Conservation (phyloP, 2,329 filamentous ascomycete species). For the Aspergillus fumigatiaffinis region DNA sequence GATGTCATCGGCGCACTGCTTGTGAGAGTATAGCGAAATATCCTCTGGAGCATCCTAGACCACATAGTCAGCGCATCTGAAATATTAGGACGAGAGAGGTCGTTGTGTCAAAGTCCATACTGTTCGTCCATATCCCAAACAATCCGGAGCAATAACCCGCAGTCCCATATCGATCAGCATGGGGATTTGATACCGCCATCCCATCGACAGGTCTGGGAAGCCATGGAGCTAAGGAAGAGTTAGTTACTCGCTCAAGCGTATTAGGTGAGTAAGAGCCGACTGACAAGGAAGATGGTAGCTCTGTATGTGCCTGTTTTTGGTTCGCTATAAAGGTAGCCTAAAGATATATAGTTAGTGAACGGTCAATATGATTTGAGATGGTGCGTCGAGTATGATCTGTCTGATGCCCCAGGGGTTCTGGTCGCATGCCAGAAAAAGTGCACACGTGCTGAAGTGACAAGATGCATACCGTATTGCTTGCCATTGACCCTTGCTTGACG, state of each 20-base stretch:
- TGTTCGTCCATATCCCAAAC: conserved; percentile 80
- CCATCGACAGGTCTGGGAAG: conserved; percentile 77
- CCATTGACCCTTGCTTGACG: conserved; percentile 63
- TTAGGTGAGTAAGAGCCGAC: background rate
- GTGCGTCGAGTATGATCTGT: background rate
- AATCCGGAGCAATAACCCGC: conserved; percentile 77
- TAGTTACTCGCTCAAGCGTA: background rate
- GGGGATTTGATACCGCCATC: conserved; percentile 88
- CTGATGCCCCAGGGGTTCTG: background rate
- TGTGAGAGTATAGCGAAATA: conserved; percentile 63
- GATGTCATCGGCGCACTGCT: conserved; percentile 70
- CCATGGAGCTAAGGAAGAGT: conserved; percentile 58
- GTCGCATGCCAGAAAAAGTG: background rate
- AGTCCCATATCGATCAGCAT: conserved; percentile 67
- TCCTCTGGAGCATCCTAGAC: conserved; percentile 57
- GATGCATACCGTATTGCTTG: conserved; percentile 59
- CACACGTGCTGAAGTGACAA: background rate
- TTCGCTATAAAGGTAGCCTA: conserved; percentile 52
- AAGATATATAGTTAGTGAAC: conserved; percentile 11
- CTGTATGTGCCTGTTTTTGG: conserved; percentile 43
- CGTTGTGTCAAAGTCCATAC: conserved; percentile 31
- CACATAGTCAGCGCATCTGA: conserved; percentile 30
- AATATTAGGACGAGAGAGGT: background rate
- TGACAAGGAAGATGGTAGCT: conserved; percentile 54
- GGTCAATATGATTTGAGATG: background rate